These are phyloP conservation scores for Globisporangium recalcitrans DNA, from an alignment of 352 stramenopile genomes.

Conservation along the genomic window DNA sequence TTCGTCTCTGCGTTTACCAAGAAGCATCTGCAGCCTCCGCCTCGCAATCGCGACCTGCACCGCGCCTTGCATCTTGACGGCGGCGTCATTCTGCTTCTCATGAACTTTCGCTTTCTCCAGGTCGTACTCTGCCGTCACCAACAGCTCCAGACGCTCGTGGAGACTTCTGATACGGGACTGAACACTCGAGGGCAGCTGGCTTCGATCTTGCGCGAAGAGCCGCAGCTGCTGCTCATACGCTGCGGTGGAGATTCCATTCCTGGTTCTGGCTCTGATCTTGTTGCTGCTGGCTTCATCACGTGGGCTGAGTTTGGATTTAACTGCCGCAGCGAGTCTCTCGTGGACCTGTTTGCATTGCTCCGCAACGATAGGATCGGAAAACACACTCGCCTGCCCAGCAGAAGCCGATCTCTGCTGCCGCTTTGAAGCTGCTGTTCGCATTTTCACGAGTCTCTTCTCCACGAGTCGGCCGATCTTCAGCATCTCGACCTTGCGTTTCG, in stretches of 20 bases:
- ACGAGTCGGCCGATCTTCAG: conserved; percentile 53
- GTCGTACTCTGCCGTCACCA: conserved; percentile 40
- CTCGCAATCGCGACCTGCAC: conserved; percentile 38
- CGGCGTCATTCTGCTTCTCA: conserved; percentile 22
- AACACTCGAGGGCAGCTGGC: conserved; percentile 20
- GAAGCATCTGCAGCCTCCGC: conserved; percentile 37
- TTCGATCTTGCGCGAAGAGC: conserved; percentile 21
- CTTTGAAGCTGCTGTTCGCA: conserved; percentile 20
- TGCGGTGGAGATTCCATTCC: conserved; percentile 16
- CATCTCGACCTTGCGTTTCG: conserved; percentile 28
- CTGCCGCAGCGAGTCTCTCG: conserved; percentile 13
- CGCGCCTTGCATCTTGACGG: conserved; percentile 39
- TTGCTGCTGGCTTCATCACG: neutral
- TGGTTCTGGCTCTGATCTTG: neutral
- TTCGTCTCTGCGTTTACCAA: conserved; percentile 14
- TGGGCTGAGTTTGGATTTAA: conserved; percentile 19
- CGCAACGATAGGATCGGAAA: conserved; percentile 13
- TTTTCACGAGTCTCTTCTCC: conserved; percentile 34
- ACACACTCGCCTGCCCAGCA: neutral
- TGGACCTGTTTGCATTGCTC: conserved; percentile 15
- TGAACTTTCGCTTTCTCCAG: conserved; percentile 19
- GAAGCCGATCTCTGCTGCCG: conserved; percentile 15
- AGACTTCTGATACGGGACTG: conserved; percentile 45
- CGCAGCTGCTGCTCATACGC: conserved; percentile 27
- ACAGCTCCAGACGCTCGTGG: conserved; percentile 23